phyloP scores from a whole-genome alignment of 352 stramenopile genomes.

The Achlya hypogyna region DNA sequence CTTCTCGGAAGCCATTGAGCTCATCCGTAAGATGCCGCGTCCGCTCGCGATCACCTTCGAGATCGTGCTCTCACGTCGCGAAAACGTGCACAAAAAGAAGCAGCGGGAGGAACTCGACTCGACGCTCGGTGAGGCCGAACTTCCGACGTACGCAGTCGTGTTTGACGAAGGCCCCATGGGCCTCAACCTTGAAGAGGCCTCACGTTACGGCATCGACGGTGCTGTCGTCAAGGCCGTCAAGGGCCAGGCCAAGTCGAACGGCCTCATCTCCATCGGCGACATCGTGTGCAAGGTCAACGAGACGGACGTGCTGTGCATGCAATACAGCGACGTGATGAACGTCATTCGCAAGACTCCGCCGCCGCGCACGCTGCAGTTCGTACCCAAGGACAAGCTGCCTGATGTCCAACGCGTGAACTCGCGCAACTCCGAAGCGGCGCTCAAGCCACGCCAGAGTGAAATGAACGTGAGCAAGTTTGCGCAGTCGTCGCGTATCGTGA shows the following conservation, averaged over 20 bases:
- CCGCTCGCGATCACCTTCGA: slow-evolving; percentile 77
- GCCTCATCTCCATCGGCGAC: slow-evolving; percentile 74
- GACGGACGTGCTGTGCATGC: slow-evolving; percentile 72
- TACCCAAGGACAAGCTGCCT: slow-evolving; percentile 74
- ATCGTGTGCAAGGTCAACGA: slow-evolving; percentile 86
- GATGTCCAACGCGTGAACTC: slow-evolving; percentile 80
- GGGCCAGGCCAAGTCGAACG: slow-evolving; percentile 71
- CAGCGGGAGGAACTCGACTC: slow-evolving; percentile 59
- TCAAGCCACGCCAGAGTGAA: slow-evolving; percentile 43
- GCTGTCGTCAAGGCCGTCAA: slow-evolving; percentile 73
- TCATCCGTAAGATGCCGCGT: slow-evolving; percentile 74
- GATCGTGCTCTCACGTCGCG: slow-evolving; percentile 52
- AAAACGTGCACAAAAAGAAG: slow-evolving; percentile 39
- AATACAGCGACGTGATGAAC: slow-evolving; percentile 78
- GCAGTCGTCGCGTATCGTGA: slow-evolving; percentile 57
- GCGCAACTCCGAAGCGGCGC: slow-evolving; percentile 66
- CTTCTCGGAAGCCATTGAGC: slow-evolving; percentile 72
- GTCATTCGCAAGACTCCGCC: slow-evolving; percentile 52
- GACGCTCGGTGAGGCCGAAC: slow-evolving; percentile 22
- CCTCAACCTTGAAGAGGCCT: slow-evolving; percentile 74
- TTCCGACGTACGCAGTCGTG: slow-evolving; percentile 77
- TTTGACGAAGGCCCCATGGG: slow-evolving; percentile 81
- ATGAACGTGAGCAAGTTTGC: slow-evolving; percentile 37
- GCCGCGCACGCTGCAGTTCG: slow-evolving; percentile 75
- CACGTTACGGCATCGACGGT: slow-evolving; percentile 73